A percentile compares a stretch with the other conserved stretches of the same genome.
These are phyloP conservation scores for Lolium multiflorum DNA, from an alignment of 176 grass and related monocot species.

Conservation along the genomic window DNA sequence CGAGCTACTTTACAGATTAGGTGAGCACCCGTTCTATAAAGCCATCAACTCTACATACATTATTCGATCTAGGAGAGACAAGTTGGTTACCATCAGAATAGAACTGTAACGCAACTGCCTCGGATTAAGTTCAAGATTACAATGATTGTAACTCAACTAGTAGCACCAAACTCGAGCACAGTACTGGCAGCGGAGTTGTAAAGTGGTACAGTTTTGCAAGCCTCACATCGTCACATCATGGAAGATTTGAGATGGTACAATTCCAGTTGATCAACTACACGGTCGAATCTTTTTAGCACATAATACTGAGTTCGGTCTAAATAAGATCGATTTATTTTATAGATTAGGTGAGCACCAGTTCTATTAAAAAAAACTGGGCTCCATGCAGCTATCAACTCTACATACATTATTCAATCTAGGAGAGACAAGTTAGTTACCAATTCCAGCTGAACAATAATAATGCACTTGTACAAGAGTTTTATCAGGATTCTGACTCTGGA, in stretches of 20 bases:
- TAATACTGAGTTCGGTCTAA: not conserved
- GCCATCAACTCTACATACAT: not conserved
- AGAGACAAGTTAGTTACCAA: not conserved
- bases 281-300: not conserved
- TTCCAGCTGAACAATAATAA: not conserved
- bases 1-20: not conserved
- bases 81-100: not conserved
- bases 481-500: not conserved
- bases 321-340: not conserved
- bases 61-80: not conserved
- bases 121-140: not conserved
- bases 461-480: not conserved
- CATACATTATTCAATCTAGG: not conserved
- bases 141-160: not conserved
- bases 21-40: not conserved
- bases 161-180: not conserved
- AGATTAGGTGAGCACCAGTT: not conserved
- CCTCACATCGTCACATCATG: too few species aligned
- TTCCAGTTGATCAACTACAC: not conserved
- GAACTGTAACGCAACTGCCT: not conserved
- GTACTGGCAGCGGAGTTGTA: too few species aligned
- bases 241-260: not conserved
- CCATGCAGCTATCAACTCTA: not conserved
- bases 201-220: too few species aligned
- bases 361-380: not conserved